Evolutionary conservation across 1,139 yeast genomes (phyloP), one percentile per base, ranked within the genome.

Genomic region (Candida mesenterica): DNA sequence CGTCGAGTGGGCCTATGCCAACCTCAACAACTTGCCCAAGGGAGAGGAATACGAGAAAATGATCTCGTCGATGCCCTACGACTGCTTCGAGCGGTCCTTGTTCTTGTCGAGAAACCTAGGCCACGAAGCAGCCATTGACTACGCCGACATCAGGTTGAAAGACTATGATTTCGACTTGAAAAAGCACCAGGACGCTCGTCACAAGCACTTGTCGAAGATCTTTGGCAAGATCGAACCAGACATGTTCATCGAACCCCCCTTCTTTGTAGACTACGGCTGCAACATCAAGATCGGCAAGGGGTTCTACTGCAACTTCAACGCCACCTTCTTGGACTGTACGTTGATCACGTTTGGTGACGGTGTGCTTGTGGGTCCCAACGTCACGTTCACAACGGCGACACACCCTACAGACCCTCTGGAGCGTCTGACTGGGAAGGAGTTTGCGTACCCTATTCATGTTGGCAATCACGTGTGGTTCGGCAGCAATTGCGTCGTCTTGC

Each of bases 401-500:
- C 90, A 82, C 49, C 82, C 84, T 2, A 50, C 70, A 3, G 82
- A 78, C 39, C 74, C 81, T 0, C 48, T 59, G 13, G 57, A 61
- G 35, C 61, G 89, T 36, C 44, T 52, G 16, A 57, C 56, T 0
- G 71, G 65, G 1, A 65, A 67, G 15, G 86, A 80, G 49, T 72
- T 61, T 45, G 82, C 82, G 0, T 52, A 54, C 27, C 81, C 84
- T 3, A 71, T 82, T 20, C 62, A 57, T 2, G 77, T 82, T 18
- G 87, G 83, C 0, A 67, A 78, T 49, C 72, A 75, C 40, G 83
- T 78, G 13, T 82, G 90, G 90, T 61, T 82, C 31, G 85, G 86
- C 7, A 68, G 79, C 2, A 66, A 69, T 32, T 73, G 63, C 15
- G 62, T 64, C 1, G 67, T 82, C 4, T 57, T 82, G 36, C 84